A percentile compares a stretch with the other conserved stretches of the same genome.
Evolutionary conservation across 1,284 basidiomycete species (phyloP).

Genomic region (Ustilago cynodontis): DNA sequence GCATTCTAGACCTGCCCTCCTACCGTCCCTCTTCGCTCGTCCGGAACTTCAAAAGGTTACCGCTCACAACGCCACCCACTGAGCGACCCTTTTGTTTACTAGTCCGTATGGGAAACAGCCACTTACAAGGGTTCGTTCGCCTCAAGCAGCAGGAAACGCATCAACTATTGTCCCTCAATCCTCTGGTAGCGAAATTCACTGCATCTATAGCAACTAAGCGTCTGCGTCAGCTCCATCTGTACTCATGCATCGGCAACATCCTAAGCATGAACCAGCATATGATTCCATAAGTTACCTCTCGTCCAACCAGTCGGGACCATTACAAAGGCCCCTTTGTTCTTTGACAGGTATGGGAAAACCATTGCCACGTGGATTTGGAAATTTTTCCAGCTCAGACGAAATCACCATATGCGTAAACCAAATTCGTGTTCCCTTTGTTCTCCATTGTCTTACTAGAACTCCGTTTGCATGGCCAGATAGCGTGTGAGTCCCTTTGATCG

Average conservation of each 20-base stretch:
- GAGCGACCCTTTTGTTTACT: too few relatives aligned
- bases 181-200: not conserved
- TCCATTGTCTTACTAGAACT: not conserved
- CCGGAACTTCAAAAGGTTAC: too few relatives aligned
- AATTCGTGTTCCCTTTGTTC: not conserved
- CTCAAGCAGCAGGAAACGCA: too few relatives aligned
- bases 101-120: too few relatives aligned
- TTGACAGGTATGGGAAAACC: conserved; percentile 2
- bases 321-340: not conserved
- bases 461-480: not conserved
- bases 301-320: too few relatives aligned
- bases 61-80: not conserved
- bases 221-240: not conserved
- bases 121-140: too few relatives aligned
- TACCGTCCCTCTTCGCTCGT: not conserved
- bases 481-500: not conserved
- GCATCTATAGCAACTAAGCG: not conserved
- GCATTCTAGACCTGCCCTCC: not conserved
- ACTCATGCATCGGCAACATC: too few relatives aligned
- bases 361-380: not conserved
- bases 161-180: not conserved
- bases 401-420: too few relatives aligned
- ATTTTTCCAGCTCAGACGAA: too few relatives aligned
- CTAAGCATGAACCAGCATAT: too few relatives aligned
- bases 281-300: too few relatives aligned